Evolutionary conservation across 768 basidiomycete genomes (phyloP), one percentile per base, ranked within the genome.

Genomic region (Amyloporia xantha): DNA sequence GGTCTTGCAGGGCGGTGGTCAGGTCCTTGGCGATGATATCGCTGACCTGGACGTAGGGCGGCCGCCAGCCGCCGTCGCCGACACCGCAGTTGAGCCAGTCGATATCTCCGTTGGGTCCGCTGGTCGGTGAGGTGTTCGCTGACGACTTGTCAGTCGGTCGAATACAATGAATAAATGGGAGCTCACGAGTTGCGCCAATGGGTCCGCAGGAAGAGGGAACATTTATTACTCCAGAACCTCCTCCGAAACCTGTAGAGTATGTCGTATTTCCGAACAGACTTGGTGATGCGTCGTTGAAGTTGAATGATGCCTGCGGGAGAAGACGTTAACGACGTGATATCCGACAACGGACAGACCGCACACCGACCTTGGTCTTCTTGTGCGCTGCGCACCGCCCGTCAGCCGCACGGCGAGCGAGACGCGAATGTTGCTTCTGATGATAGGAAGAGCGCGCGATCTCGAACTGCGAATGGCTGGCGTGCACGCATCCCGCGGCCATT

Each of bases 51-150:
- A 93, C 66, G 48, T 64, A 61, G 13, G 89, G 86, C 15, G 91
- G 89, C 41, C 66, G 75, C 91, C 91, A 93, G 25, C 84, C 85
- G 27, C 61, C 60, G 26, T 56, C 60, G 38, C 74, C 69, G 47
- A 92, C 63, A 37, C 87, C 89, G 59, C 90, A 92, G 68, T 87
- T 89, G 55, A 91, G 64, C 77, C 82, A 91, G 47, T 78, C 70
- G 41, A 86, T 79, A 59, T 71, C 63, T n/a, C 85, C 84, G 59
- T 87, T 87, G 15, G 84, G 84, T 15, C 86, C 86, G 35, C 68
- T 66, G 21, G 70, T 65, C 5, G 63, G 57, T 3, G 77, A 81
- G 52, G 73, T 67, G 35, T 77, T 50, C 57, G 57, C 83, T 86
- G 58, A 19, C 10, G 44, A 27, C 28, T 26, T 47, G 25, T 43